phyloP scores from a whole-genome alignment of 1,139 yeast genomes.

The Taiozyma sp. region DNA sequence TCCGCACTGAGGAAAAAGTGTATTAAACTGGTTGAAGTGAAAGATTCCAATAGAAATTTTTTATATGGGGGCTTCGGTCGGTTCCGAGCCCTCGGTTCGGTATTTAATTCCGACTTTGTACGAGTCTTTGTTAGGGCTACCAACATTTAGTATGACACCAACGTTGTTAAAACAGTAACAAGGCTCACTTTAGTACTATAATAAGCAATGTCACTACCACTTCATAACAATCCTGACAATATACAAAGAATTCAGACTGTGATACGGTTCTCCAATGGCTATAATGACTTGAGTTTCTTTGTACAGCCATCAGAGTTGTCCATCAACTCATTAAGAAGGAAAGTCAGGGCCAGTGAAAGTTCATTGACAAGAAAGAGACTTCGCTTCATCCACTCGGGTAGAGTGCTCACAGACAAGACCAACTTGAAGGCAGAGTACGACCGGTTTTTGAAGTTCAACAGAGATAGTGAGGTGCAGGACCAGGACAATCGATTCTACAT shows the following conservation, averaged over 20 bases:
- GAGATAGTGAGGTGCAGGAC: conserved; percentile 5
- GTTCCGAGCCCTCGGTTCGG: not conserved
- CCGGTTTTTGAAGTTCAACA: conserved; percentile 20
- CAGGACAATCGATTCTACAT: conserved; percentile 41
- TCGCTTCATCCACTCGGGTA: conserved; percentile 71
- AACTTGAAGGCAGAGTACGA: conserved; percentile 39
- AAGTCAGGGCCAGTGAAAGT: conserved; percentile 35
- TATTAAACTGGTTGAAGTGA: conserved; percentile 4
- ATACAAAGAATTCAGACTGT: conserved; percentile 29
- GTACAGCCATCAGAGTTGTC: conserved; percentile 32
- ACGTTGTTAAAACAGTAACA: no score
- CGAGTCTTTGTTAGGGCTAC: not conserved
- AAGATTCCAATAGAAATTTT: conserved; percentile 1
- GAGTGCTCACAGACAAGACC: conserved; percentile 58
- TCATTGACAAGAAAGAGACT: conserved; percentile 44
- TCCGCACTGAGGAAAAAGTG: conserved; percentile 41
- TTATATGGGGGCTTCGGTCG: not conserved
- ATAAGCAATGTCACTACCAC: conserved; percentile 8
- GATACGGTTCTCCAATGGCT: conserved; percentile 47
- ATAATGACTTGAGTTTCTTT: conserved; percentile 37
- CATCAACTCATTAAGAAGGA: conserved; percentile 39
- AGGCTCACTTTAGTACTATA: no score
- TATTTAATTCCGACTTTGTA: not conserved
- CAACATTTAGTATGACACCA: not conserved
- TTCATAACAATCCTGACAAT: not conserved